These are phyloP conservation scores for Balansia obtecta DNA, from an alignment of 2,329 filamentous ascomycete genomes.

Conservation along the genomic window DNA sequence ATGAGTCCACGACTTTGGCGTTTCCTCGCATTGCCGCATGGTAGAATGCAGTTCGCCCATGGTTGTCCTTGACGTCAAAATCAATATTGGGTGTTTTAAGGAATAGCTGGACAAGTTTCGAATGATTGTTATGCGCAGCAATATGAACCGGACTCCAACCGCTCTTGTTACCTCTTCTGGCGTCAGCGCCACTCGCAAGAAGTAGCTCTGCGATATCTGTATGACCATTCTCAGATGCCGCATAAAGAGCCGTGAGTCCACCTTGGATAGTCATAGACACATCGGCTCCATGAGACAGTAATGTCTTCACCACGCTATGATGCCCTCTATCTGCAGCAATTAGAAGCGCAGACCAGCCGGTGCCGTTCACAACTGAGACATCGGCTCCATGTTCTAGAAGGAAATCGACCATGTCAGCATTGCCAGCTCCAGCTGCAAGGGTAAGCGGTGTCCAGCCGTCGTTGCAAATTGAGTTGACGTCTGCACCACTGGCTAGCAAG, in stretches of 20 bases:
- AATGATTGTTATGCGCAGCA: slow-evolving; percentile 3
- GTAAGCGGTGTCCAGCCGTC: slow-evolving; percentile 4
- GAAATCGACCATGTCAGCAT: not conserved
- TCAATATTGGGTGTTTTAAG: slow-evolving; percentile 1
- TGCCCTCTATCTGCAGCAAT: not conserved
- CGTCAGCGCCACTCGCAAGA: not conserved
- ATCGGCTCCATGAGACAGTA: slow-evolving; percentile 3
- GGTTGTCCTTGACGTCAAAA: not conserved
- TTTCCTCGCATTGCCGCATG: slow-evolving; percentile 1
- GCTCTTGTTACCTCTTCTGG: not conserved
- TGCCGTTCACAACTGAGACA: not conserved
- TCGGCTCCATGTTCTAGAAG: slow-evolving; percentile 3
- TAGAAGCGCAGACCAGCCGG: slow-evolving; percentile 1
- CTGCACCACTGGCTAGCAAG: slow-evolving; percentile 6
- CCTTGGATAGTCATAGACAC: not conserved
- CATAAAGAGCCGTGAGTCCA: slow-evolving; percentile 1
- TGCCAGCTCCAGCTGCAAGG: not conserved
- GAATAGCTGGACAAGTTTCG: slow-evolving; percentile 1
- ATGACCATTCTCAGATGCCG: not conserved
- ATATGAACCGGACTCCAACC: slow-evolving; percentile 4
- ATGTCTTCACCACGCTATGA: not conserved
- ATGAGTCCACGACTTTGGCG: not conserved
- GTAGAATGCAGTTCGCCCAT: slow-evolving; percentile 4
- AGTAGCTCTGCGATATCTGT: slow-evolving; percentile 1
- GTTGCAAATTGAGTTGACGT: slow-evolving; percentile 2